Evolutionary conservation across 768 basidiomycete genomes (phyloP).

Genomic region (Lanmaoa rubissima): DNA sequence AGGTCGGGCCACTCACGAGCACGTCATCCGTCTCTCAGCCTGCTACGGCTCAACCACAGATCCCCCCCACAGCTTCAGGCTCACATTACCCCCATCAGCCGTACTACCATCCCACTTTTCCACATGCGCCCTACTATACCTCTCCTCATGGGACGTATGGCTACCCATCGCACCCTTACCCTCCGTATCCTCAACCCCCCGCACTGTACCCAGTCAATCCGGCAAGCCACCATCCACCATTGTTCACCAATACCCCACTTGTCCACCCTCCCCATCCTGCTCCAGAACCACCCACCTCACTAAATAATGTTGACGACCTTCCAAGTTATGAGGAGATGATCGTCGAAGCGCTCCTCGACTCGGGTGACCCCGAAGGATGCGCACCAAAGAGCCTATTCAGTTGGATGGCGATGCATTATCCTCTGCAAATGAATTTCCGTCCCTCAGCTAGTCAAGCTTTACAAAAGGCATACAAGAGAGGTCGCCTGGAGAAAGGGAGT

Average conservation of each 20-base stretch:
- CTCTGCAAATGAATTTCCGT: slow-evolving; percentile 84
- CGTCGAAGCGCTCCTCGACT: slow-evolving; percentile 69
- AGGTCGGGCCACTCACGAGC: slow-evolving; percentile 22
- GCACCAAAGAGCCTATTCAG: slow-evolving; percentile 81
- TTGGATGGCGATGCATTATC: slow-evolving; percentile 83
- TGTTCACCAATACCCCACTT: slow-evolving; percentile 37
- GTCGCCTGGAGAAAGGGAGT: slow-evolving; percentile 73
- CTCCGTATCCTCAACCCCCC: slow-evolving; percentile 33
- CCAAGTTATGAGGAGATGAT: slow-evolving; percentile 94
- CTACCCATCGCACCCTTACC: slow-evolving; percentile 41
- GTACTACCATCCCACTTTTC: slow-evolving; percentile 59
- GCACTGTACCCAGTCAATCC: slow-evolving; percentile 32
- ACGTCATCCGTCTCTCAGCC: slow-evolving; percentile 18
- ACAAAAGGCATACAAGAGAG: slow-evolving; percentile 82
- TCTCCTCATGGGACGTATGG: slow-evolving; percentile 36
- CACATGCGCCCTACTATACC: slow-evolving; percentile 66
- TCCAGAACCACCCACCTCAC: slow-evolving; percentile 26
- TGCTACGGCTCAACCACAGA: slow-evolving; percentile 19
- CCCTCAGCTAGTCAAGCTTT: slow-evolving; percentile 88
- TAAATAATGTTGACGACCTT: slow-evolving; percentile 47
- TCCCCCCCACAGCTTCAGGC: slow-evolving; percentile 22
- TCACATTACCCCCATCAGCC: slow-evolving; percentile 52
- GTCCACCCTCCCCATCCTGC: slow-evolving; percentile 34
- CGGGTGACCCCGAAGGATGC: slow-evolving; percentile 68
- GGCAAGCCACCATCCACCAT: slow-evolving; percentile 26